These are phyloP conservation scores for Dalbergia oliveri DNA, from an alignment of 306 rosid genomes.

Conservation along the genomic window DNA sequence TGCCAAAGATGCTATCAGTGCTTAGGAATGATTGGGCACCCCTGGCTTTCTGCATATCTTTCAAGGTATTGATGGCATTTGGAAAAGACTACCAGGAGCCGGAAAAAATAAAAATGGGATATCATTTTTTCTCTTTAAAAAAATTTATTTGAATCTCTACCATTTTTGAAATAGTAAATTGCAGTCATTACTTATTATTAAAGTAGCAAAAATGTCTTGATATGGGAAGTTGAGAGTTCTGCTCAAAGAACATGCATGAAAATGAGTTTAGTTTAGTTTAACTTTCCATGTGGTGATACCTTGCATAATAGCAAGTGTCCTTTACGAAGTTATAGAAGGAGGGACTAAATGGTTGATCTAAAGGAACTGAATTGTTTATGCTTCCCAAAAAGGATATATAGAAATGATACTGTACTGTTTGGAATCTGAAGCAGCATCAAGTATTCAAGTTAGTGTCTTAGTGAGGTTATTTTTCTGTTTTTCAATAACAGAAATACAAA, in stretches of 20 bases:
- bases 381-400: slow-evolving; percentile 11
- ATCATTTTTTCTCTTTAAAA: not conserved
- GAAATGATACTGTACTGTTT: not conserved
- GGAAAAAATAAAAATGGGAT: not conserved
- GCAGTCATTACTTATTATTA: slow-evolving; percentile 5
- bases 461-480: slow-evolving; percentile 18
- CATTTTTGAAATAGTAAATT: slow-evolving; percentile 16
- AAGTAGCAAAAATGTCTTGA: slow-evolving; percentile 4
- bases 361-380: slow-evolving; percentile 18
- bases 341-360: not conserved
- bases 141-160: slow-evolving; percentile 5
- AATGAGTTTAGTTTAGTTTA: slow-evolving; percentile 24
- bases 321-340: too few species aligned
- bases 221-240: slow-evolving; percentile 24
- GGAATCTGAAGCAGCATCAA: slow-evolving; percentile 11
- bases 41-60: slow-evolving; percentile 82
- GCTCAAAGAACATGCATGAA: slow-evolving; percentile 26
- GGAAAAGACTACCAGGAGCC: not conserved
- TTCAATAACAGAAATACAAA: not conserved
- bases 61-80: slow-evolving; percentile 69
- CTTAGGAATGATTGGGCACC: slow-evolving; percentile 87
- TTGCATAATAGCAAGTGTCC: not conserved
- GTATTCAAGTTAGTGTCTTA: slow-evolving; percentile 25
- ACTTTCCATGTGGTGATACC: not conserved
- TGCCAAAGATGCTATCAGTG: slow-evolving; percentile 88